Conservation (phyloP, 2,329 filamentous ascomycete species). For the Oidium heveae region DNA sequence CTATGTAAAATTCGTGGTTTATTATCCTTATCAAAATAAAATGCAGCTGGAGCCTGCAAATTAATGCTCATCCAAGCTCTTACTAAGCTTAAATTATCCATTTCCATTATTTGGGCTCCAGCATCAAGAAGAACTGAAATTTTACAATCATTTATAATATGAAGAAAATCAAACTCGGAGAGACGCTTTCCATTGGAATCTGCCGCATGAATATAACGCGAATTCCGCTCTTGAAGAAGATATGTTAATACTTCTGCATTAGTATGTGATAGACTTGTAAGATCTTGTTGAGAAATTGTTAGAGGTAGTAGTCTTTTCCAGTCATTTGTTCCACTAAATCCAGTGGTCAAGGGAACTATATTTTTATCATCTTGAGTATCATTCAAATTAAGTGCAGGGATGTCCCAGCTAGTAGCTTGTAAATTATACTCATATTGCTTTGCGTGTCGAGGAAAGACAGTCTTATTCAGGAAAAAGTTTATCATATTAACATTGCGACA, state of each 20-base stretch:
- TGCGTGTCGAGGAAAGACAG: slow-evolving; percentile 38
- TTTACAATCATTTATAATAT: slow-evolving; percentile 11
- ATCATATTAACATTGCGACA: slow-evolving; percentile 24
- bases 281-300: slow-evolving; percentile 34
- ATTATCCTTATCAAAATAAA: slow-evolving; percentile 5
- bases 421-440: slow-evolving; percentile 38
- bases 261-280: slow-evolving; percentile 28
- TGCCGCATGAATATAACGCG: slow-evolving; percentile 20
- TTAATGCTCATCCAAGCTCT: slow-evolving; percentile 6
- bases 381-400: slow-evolving; percentile 20
- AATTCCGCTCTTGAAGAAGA: slow-evolving; percentile 26
- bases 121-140: slow-evolving; percentile 36
- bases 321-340: slow-evolving; percentile 50
- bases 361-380: slow-evolving; percentile 15
- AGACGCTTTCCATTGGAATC: slow-evolving; percentile 19
- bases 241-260: slow-evolving; percentile 37
- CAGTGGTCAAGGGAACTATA: slow-evolving; percentile 24
- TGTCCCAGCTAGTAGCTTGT: slow-evolving; percentile 40
- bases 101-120: slow-evolving; percentile 37
- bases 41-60: neutral
- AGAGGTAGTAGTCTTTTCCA: slow-evolving; percentile 30
- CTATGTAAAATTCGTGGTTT: slow-evolving; percentile 4
- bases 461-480: slow-evolving; percentile 34
- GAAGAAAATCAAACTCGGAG: slow-evolving; percentile 21
- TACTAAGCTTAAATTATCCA: slow-evolving; percentile 18